Conservation (phyloP, 208 protist species). For the Crithidia sp. region DNA sequence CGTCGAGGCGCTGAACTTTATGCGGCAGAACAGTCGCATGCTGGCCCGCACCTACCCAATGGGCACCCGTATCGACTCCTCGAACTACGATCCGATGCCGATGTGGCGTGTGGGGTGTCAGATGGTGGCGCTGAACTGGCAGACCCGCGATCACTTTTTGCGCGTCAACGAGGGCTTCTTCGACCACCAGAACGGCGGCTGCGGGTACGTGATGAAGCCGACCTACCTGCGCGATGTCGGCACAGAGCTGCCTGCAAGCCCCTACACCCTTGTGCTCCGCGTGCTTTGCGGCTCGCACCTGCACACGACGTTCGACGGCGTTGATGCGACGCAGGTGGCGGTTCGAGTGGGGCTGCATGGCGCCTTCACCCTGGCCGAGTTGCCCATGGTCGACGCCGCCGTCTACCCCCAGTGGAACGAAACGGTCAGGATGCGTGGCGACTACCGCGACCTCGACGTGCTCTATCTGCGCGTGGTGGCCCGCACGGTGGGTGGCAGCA, state of each 20-base stretch:
- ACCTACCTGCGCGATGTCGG: slow-evolving; percentile 39
- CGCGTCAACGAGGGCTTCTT: slow-evolving; percentile 91
- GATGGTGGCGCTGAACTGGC: slow-evolving; percentile 93
- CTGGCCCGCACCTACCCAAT: slow-evolving; percentile 93
- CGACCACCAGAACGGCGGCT: slow-evolving; percentile 86
- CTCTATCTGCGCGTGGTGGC: slow-evolving; percentile 46
- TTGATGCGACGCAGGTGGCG: slow-evolving; percentile 45
- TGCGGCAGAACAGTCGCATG: slow-evolving; percentile 61
- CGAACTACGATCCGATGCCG: slow-evolving; percentile 92
- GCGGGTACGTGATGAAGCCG: slow-evolving; percentile 96
- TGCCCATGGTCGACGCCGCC: slow-evolving; percentile 42
- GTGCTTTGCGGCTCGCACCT: slow-evolving; percentile 63
- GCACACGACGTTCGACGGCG: slow-evolving; percentile 40
- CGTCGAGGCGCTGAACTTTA: slow-evolving; percentile 31
- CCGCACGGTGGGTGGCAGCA: slow-evolving; percentile 26
- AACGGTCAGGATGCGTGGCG: slow-evolving; percentile 28
- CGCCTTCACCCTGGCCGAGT: slow-evolving; percentile 21
- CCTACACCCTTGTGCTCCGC: slow-evolving; percentile 38
- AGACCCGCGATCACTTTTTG: slow-evolving; percentile 65
- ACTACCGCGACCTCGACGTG: slow-evolving; percentile 45
- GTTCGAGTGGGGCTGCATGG: slow-evolving; percentile 48
- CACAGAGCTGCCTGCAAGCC: neutral
- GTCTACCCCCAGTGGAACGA: slow-evolving; percentile 72
- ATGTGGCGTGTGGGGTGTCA: slow-evolving; percentile 88
- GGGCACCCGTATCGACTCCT: slow-evolving; percentile 88